Conservation (phyloP, 75 land plant genomes). For the Sequoiadendron giganteum region DNA sequence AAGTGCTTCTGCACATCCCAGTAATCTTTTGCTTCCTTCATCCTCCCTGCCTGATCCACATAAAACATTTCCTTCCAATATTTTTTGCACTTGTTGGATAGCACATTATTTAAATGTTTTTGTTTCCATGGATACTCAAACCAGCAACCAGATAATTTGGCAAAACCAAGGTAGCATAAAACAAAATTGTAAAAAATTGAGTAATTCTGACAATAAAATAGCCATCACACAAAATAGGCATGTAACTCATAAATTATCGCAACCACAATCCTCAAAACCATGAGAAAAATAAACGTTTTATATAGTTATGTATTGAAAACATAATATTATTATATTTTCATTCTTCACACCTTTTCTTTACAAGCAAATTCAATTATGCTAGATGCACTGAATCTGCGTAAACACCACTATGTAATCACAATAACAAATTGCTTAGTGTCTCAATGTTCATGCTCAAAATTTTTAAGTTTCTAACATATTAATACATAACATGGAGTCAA, state of each 20-base stretch:
- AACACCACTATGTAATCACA: slow-evolving; percentile 53
- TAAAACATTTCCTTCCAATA: slow-evolving; percentile 61
- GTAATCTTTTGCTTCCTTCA: slow-evolving; percentile 61
- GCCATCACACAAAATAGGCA: background rate
- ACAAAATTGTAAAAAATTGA: background rate
- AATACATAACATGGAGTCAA: background rate
- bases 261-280: background rate
- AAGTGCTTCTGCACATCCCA: slow-evolving; percentile 51
- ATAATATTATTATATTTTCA: background rate
- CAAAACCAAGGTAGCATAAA: background rate
- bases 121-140: background rate
- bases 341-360: slow-evolving; percentile 51
- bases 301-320: background rate
- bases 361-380: slow-evolving; percentile 48
- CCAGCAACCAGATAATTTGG: background rate
- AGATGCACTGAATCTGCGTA: slow-evolving; percentile 59
- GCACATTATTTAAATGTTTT: background rate
- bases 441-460: background rate
- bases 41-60: slow-evolving; percentile 48
- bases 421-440: background rate
- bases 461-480: background rate
- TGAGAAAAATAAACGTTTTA: background rate
- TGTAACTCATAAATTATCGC: background rate
- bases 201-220: background rate
- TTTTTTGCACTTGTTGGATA: slow-evolving; percentile 47